A percentile compares a stretch with the other conserved stretches of the same genome.
These are phyloP conservation scores for Cardamine occulta DNA, from an alignment of 345 rosid species.

Conservation along the genomic window DNA sequence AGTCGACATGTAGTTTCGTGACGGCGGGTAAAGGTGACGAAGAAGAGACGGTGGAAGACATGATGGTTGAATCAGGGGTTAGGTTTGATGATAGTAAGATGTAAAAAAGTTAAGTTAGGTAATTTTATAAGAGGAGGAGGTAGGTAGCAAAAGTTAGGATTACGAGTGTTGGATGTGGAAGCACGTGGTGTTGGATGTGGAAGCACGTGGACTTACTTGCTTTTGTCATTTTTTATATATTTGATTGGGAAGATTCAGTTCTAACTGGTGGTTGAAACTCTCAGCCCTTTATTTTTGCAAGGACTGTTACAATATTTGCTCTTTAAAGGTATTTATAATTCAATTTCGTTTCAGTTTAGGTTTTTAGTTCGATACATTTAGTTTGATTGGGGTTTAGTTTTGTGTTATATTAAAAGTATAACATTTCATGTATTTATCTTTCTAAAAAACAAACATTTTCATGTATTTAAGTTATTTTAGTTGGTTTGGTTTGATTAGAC, in stretches of 20 bases:
- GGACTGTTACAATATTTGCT: background rate
- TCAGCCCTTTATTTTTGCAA: background rate
- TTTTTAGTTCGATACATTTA: no score
- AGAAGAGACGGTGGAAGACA: conserved; percentile 18
- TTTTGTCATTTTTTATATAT: background rate
- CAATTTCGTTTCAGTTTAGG: background rate
- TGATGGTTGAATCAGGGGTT: conserved; percentile 28
- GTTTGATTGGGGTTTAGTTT: background rate
- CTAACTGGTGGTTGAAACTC: conserved; percentile 17
- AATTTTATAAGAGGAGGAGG: conserved; percentile 27
- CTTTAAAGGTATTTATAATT: no score
- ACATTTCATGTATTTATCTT: background rate
- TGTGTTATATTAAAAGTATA: background rate
- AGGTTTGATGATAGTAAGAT: conserved; percentile 5
- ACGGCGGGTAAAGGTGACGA: conserved; percentile 37
- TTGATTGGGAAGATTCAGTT: conserved; percentile 22
- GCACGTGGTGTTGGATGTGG: conserved; percentile 39
- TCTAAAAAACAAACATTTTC: background rate
- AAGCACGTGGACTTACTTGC: conserved; percentile 23
- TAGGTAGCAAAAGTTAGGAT: conserved; percentile 32
- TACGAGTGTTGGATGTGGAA: conserved; percentile 42
- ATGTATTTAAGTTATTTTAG: background rate
- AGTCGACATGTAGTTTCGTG: conserved; percentile 55
- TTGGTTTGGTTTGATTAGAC: background rate
- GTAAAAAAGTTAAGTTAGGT: background rate